Evolutionary conservation across 2,329 filamentous ascomycete species (phyloP).

Genomic region (Didymella pinodella): DNA sequence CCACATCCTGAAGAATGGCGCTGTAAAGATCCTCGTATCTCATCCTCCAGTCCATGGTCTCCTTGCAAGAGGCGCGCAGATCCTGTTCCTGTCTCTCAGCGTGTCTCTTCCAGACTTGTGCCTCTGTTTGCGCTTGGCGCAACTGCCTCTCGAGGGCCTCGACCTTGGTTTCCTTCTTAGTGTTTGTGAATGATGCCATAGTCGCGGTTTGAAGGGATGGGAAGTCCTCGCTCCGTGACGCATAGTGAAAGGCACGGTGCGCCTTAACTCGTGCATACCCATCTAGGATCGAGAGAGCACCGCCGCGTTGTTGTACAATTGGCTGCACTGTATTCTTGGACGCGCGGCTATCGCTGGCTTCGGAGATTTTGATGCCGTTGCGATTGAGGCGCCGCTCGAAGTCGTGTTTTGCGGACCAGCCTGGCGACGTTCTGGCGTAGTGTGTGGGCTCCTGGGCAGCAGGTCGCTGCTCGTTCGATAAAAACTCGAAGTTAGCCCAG

Average conservation of each 20-base stretch:
- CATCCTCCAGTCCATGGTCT: slow-evolving; percentile 16
- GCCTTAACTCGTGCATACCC: neutral
- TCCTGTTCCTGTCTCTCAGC: slow-evolving; percentile 4
- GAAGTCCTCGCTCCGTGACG: neutral
- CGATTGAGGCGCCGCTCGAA: slow-evolving; percentile 14
- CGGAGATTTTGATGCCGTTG: slow-evolving; percentile 15
- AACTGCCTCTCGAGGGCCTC: slow-evolving; percentile 2
- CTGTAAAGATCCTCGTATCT: slow-evolving; percentile 18
- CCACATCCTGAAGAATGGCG: neutral
- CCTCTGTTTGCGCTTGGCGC: slow-evolving; percentile 7
- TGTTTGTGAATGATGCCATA: slow-evolving; percentile 8
- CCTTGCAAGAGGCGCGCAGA: neutral
- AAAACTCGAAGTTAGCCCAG: neutral
- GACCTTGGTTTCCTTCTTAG: neutral
- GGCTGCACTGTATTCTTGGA: neutral
- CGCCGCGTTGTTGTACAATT: neutral
- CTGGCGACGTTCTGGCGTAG: neutral
- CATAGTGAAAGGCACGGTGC: neutral
- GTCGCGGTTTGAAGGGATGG: neutral
- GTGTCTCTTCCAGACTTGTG: slow-evolving; percentile 8
- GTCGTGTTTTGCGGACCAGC: slow-evolving; percentile 11
- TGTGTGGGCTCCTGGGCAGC: neutral
- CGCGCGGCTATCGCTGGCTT: neutral
- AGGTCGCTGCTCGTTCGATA: neutral
- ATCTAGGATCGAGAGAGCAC: neutral